Evolutionary conservation across 805 yeast genomes (phyloP), one percentile per base, ranked within the genome.

Genomic region (Candida nanaspora): DNA sequence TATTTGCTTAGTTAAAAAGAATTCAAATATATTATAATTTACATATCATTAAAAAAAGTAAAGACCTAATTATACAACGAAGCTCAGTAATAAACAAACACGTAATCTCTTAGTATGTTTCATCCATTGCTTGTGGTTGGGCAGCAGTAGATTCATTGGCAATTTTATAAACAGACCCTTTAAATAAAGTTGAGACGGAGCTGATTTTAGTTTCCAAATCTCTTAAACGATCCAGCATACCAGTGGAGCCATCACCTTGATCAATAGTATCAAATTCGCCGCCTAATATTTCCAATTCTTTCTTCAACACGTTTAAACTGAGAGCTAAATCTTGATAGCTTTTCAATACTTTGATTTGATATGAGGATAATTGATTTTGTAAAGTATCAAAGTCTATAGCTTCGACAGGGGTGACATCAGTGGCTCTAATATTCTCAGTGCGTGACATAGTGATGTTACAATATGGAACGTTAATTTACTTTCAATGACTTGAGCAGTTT

Each of bases 291-390:
- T 21, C 35, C 45, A 57, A 37, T 52, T 59, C 48, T 39, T 51
- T 45, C 20, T 51, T 53, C 23, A 58, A 40, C 9, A 42, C 42
- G 5, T 52, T 46, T 37, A 69, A 42, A 27, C 65, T 61, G 8
- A 47, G 39, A 0, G 72, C 66, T 4, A 69, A 45, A 2, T 46
- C 41, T 44, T 69, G 72, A 33, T 69, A 69, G 40, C 65, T 62
- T 26, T 58, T 58, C 7, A 69, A 56, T 4, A 68, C 54, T 21
- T 55, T 57, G 9, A 58, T 48, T 43, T 69, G 72, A 13, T 60
- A 50, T 18, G 53, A 55, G 0, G 62, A 46, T 6, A 63, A 57
- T 41, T 63, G 66, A 6, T 52, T 47, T 4, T 51, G 35, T 35
- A 50, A 47, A 18, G 56, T 49, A 43, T 52, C 56, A 37, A 50